A percentile compares a stretch with the other conserved stretches of the same genome.
These are phyloP conservation scores for Dioscorea zingiberensis DNA, from an alignment of 106 monocot species.

Conservation along the genomic window DNA sequence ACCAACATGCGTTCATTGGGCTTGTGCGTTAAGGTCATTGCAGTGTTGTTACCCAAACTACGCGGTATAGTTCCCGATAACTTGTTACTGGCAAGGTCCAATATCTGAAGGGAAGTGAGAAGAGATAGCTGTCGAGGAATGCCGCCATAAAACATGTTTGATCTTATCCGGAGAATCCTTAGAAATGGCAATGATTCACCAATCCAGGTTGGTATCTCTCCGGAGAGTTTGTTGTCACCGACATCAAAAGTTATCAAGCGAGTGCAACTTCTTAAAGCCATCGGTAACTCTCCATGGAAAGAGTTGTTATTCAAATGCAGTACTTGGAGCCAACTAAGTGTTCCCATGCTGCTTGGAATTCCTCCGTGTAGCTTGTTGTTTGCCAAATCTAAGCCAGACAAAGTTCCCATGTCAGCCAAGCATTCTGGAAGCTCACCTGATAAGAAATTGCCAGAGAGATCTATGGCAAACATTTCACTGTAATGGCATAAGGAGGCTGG, in stretches of 20 bases:
- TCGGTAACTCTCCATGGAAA: not conserved
- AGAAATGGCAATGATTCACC: not conserved
- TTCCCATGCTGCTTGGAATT: no score
- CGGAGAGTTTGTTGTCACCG: not conserved
- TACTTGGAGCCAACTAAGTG: no score
- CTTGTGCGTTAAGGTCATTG: not conserved
- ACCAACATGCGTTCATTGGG: not conserved
- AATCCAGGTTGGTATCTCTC: conserved; percentile 1
- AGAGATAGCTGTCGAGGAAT: not conserved
- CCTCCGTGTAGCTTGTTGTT: no score
- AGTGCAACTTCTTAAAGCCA: not conserved
- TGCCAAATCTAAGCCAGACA: no score
- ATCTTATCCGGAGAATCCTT: not conserved
- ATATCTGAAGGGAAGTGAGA: not conserved
- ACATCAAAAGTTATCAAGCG: not conserved
- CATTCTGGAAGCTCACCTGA: no score
- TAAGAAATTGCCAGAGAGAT: no score
- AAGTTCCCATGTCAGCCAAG: no score
- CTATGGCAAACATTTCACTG: no score
- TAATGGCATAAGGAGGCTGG: no score
- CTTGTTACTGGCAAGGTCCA: conserved; percentile 1
- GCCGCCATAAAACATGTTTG: not conserved
- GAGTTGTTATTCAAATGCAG: no score
- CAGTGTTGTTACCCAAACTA: not conserved
- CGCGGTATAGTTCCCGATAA: not conserved